Base-by-base conservation (phyloP, 2,329 filamentous ascomycete species). In the Colletotrichum kahawae region DNA sequence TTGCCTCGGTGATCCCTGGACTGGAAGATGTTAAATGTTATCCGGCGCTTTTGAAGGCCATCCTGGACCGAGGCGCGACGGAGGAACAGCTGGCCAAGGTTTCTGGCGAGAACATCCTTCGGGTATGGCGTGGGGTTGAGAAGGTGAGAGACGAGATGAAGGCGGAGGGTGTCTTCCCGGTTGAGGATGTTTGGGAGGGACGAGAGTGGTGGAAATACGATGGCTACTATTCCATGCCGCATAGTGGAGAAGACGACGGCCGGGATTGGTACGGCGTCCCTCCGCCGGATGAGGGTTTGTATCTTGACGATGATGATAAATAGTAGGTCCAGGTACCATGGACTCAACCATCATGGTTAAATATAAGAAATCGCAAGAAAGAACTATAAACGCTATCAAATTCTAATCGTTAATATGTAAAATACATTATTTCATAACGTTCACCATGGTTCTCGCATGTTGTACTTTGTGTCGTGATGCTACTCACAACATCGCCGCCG, bases 1-100 rank as follows among this genome's bases (percentile, higher is more conserved):
- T 84, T 65, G 77, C 77, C 7, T 72, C 76, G 2, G 78, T 77
- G 12, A 78, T 79, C 8, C 76, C 77, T 0, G 81, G 79, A 0
- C 71, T 84, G 0, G 82, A 82, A 43, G 81, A 82, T 54, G 80
- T 80, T 1, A 78, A 77, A 21, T 79, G 80, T 59, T 84, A 82
- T 57, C 82, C 83, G 13, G 67, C 56, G 8, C 74, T 85, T 10
- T 71, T 85, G 14, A 69, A 81, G 60, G 82, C 80, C 2, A 81
- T 85, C 1, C 75, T 86, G 8, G 81, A 85, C 43, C 79, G 84
- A 10, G 85, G 85, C 1, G 84, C 84, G 1, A 84, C 83, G 0
- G 82, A 85, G 67, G 82, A 83, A 18, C 82, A 86, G 76, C 77
- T 85, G 7, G 78, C 79, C 2, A 83, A 83, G 73, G 81, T 85